Conservation (phyloP, 768 basidiomycete genomes). For the Mycena filopes region DNA sequence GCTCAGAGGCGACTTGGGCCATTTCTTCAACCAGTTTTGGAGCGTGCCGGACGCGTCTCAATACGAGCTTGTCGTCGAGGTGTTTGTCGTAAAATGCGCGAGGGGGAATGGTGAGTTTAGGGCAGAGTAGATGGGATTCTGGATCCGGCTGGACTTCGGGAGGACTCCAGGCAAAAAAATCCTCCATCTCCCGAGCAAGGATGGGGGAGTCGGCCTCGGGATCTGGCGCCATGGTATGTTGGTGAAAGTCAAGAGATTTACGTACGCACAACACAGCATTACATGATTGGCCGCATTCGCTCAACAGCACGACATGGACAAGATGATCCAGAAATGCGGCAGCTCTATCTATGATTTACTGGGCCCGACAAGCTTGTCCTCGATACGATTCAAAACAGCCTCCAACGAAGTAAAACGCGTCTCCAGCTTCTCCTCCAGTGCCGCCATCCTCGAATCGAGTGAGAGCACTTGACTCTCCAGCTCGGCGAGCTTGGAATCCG, state of each 20-base stretch:
- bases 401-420: constrained; percentile 21
- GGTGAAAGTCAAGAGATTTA: too few relatives aligned
- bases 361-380: neutral
- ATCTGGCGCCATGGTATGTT: too few relatives aligned
- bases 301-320: too few relatives aligned
- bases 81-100: neutral
- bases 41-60: neutral
- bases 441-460: constrained; percentile 10
- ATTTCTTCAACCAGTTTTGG: neutral
- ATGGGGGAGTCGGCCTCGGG: too few relatives aligned
- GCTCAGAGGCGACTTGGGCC: neutral
- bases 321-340: too few relatives aligned
- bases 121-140: neutral
- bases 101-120: neutral
- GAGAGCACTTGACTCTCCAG: constrained; percentile 8
- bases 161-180: neutral
- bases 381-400: constrained; percentile 7
- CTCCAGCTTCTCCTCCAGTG: constrained; percentile 25
- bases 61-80: neutral
- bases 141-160: neutral
- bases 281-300: too few relatives aligned
- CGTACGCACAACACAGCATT: too few relatives aligned
- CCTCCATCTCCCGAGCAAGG: neutral
- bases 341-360: too few relatives aligned
- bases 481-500: neutral